Evolutionary conservation across 768 basidiomycete species (phyloP).

Genomic region (Amylocystis lapponica): DNA sequence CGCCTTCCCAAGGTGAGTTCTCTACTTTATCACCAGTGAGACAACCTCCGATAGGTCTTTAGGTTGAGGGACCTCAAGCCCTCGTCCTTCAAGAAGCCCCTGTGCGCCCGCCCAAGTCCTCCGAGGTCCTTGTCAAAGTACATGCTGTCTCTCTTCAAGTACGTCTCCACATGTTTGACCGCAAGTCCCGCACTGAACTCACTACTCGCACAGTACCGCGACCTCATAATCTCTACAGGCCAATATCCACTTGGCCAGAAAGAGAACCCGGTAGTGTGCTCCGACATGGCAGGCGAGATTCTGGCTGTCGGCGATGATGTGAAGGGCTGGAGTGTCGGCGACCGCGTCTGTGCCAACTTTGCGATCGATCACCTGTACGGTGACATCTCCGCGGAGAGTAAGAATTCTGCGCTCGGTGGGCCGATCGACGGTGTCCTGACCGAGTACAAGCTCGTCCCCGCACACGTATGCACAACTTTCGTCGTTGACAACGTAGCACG

Average conservation of each 20-base stretch:
- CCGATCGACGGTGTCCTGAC: slow-evolving; percentile 37
- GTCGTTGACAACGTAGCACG: neutral
- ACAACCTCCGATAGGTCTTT: neutral
- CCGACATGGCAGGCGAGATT: slow-evolving; percentile 56
- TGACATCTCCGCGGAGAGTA: slow-evolving; percentile 31
- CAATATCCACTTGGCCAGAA: slow-evolving; percentile 33
- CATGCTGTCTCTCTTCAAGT: slow-evolving; percentile 51
- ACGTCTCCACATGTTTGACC: neutral
- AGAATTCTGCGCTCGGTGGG: slow-evolving; percentile 39
- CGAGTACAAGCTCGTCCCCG: slow-evolving; percentile 22
- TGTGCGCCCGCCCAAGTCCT: slow-evolving; percentile 31
- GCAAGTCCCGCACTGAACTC: neutral
- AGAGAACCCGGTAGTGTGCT: slow-evolving; percentile 22
- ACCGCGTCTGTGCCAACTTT: slow-evolving; percentile 53
- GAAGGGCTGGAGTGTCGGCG: slow-evolving; percentile 47
- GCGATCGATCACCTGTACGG: slow-evolving; percentile 42
- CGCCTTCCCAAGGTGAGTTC: slow-evolving; percentile 16
- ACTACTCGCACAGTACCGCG: slow-evolving; percentile 33
- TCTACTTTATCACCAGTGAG: neutral
- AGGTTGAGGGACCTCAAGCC: slow-evolving; percentile 14
- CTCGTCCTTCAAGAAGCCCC: slow-evolving; percentile 21
- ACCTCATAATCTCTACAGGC: slow-evolving; percentile 37
- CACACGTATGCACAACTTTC: slow-evolving; percentile 14
- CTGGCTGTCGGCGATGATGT: slow-evolving; percentile 36
- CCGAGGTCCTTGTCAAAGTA: slow-evolving; percentile 50